Conservation (phyloP, 108 stramenopile genomes). For the Aurantiochytrium sp. region DNA sequence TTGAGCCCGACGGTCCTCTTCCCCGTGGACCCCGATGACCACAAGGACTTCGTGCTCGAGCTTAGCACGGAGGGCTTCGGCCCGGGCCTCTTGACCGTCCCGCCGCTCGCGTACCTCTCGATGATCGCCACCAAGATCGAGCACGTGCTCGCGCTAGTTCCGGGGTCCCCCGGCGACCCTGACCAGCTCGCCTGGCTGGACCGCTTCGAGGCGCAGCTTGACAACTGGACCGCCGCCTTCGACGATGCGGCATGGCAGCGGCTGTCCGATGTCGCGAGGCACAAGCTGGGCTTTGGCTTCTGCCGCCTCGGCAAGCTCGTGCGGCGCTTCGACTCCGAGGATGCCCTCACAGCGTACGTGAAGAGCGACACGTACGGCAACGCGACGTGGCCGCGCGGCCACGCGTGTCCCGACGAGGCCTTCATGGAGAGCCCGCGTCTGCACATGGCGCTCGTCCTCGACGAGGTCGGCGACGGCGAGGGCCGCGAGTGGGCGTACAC, state of each 20-base stretch:
- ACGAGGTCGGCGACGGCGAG: neutral
- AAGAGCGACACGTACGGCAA: neutral
- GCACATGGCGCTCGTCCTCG: neutral
- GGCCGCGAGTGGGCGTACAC: neutral
- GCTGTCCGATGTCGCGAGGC: neutral
- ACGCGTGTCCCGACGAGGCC: neutral
- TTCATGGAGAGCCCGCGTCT: neutral
- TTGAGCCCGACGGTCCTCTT: neutral
- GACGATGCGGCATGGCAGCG: neutral
- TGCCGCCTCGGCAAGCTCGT: neutral
- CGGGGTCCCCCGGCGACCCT: neutral
- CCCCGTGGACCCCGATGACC: constrained; percentile 12
- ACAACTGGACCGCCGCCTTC: neutral
- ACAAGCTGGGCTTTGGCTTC: neutral
- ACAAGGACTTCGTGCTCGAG: constrained; percentile 6
- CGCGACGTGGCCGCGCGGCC: neutral
- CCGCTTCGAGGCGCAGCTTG: neutral
- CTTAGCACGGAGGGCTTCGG: constrained; percentile 13
- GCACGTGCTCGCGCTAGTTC: neutral
- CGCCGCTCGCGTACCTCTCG: neutral
- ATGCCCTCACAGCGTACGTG: neutral
- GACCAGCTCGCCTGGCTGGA: constrained; percentile 22
- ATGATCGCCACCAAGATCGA: neutral
- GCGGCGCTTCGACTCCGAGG: neutral
- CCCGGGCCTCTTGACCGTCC: neutral